Evolutionary conservation across 2,329 filamentous ascomycete genomes (phyloP), one percentile per base, ranked within the genome.

Genomic region (Cladosporium halotolerans): DNA sequence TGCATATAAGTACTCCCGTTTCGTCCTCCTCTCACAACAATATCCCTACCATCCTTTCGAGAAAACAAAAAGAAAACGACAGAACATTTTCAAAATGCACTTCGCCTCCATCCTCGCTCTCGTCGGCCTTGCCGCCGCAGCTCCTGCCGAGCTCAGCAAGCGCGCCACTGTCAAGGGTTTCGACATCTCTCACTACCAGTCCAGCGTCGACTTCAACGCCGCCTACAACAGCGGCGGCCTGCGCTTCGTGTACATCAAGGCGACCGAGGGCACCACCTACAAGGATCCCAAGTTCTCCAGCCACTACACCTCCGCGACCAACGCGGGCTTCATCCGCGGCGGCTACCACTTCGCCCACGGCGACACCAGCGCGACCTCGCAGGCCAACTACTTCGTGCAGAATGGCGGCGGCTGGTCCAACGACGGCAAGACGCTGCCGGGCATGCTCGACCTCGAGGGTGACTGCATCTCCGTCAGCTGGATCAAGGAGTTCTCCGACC

Each of bases 321-420:
- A 68, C 8, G 77, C 77, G 3, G 74, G 73, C 19, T 67, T 82
- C 55, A 76, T 81, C 63, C 76, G 78, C 18, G 79, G 79, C 45
- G 78, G 72, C 34, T 81, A 81, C 61, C 79, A 82, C 70, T 80
- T 79, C 58, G 79, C 79, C 4, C 72, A 72, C 34, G 78, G 76
- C 0, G 70, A 65, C 45, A 72, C 71, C 58, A 69, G 72, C 4
- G 77, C 75, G 13, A 67, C 73, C 3, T 63, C 66, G 0, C 78
- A 82, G 61, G 79, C 79, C 7, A 66, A 71, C 9, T 80, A 69
- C 66, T 82, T 82, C 67, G 57, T 79, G 45, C 64, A 70, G 0
- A 68, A 80, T 59, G 79, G 79, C 41, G 79, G 79, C 28, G 77
- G 76, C 53, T 82, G 79, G 79, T 71, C 70, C 16, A 64, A 62